These are phyloP conservation scores for Lagerstroemia speciosa DNA, from an alignment of 345 rosid genomes.

Conservation along the genomic window DNA sequence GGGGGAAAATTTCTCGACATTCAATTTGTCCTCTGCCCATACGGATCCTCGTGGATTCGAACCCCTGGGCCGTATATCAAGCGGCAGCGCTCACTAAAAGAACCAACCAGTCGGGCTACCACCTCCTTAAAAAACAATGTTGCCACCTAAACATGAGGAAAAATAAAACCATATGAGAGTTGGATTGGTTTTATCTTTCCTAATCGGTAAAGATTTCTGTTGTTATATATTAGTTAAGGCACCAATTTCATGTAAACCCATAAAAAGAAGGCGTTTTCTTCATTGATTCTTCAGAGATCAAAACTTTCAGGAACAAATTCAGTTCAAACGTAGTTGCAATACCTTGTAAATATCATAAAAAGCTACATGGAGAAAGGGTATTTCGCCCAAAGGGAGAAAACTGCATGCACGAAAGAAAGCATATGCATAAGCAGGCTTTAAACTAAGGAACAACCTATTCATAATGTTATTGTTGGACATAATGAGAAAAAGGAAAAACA, in stretches of 20 bases:
- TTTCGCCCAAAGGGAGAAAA: background rate
- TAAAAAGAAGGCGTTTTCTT: background rate
- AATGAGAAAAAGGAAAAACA: background rate
- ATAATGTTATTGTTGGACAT: background rate
- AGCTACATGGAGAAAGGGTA: background rate
- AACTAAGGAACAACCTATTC: background rate
- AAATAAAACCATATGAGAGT: background rate
- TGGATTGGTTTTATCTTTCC: background rate
- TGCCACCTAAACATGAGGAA: constrained; percentile 45
- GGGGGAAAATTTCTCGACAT: background rate
- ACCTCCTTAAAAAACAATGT: constrained; percentile 88
- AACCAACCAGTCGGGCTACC: constrained; percentile 63
- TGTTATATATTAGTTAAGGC: background rate
- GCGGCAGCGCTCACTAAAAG: constrained; percentile 70
- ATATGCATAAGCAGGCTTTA: background rate
- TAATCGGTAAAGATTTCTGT: background rate
- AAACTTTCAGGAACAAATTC: background rate
- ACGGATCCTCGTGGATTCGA: constrained; percentile 50
- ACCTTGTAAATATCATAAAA: background rate
- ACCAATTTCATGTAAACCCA: background rate
- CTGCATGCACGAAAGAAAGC: background rate
- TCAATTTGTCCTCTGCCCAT: constrained; percentile 50
- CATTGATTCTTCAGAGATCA: background rate
- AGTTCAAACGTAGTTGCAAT: background rate
- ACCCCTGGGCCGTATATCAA: constrained; percentile 79